A percentile compares a stretch with the other conserved stretches of the same genome.
Evolutionary conservation across 176 grass and related monocot genomes (phyloP).

Genomic region (maize (Zea mays)): Zm-B73-REFERENCE-NAM-5.0 NC_050096.1:75736001-75736500

Average conservation of each 20-base stretch:
- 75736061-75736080: constrained; percentile 32
- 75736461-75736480: constrained; percentile 60
- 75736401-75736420: constrained; percentile 49
- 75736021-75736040: constrained; percentile 11
- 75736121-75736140: constrained; percentile 41
- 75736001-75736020: constrained; percentile 7
- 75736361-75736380: constrained; percentile 70
- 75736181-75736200: constrained; percentile 50
- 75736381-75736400: constrained; percentile 37
- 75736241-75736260: constrained; percentile 57
- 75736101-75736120: constrained; percentile 54
- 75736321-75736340: constrained; percentile 33
- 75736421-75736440: constrained; percentile 58
- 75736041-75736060: neutral
- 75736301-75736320: constrained; percentile 48
- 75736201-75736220: constrained; percentile 43
- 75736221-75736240: constrained; percentile 38
- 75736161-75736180: constrained; percentile 44
- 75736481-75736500: constrained; percentile 52
- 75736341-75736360: constrained; percentile 45
- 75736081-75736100: constrained; percentile 39
- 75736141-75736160: constrained; percentile 37
- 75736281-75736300: constrained; percentile 51
- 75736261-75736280: constrained; percentile 55
- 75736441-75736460: constrained; percentile 48